Evolutionary conservation across 108 stramenopile genomes (phyloP).

Genomic region (Pseudonitzschia delicatissima): DNA sequence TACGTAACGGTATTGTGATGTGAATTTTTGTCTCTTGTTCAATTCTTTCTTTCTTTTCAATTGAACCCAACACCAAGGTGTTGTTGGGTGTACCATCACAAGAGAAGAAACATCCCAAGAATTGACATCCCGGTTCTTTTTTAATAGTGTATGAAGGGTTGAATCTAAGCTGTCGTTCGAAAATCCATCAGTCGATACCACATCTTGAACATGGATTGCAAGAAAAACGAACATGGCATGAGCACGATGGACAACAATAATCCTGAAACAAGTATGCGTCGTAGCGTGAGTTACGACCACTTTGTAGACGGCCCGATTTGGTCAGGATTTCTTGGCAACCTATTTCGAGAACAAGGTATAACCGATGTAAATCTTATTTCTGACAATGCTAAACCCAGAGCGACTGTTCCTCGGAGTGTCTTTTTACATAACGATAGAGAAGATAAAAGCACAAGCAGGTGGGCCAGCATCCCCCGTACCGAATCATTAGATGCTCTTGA

Average conservation of each 20-base stretch:
- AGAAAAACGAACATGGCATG: no score
- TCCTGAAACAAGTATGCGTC: no score
- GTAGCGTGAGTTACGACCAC: background rate
- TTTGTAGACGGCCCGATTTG: background rate
- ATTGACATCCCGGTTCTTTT: no score
- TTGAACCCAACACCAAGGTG: no score
- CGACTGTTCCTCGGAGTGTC: background rate
- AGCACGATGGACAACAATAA: no score
- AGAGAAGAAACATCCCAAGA: no score
- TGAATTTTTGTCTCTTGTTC: no score
- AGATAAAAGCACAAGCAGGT: background rate
- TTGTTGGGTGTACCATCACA: no score
- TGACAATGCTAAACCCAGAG: background rate
- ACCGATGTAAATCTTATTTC: background rate
- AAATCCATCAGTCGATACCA: background rate
- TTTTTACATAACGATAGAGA: constrained; percentile 1
- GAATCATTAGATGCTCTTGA: no score
- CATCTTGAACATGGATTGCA: background rate
- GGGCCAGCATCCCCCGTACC: no score
- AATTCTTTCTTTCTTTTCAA: no score
- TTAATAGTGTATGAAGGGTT: background rate
- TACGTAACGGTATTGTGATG: no score
- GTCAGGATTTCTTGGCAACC: background rate
- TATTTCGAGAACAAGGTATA: background rate
- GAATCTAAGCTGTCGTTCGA: background rate